phyloP scores from a whole-genome alignment of 2,329 filamentous ascomycete genomes.

The Phyllosticta ampelicida region DNA sequence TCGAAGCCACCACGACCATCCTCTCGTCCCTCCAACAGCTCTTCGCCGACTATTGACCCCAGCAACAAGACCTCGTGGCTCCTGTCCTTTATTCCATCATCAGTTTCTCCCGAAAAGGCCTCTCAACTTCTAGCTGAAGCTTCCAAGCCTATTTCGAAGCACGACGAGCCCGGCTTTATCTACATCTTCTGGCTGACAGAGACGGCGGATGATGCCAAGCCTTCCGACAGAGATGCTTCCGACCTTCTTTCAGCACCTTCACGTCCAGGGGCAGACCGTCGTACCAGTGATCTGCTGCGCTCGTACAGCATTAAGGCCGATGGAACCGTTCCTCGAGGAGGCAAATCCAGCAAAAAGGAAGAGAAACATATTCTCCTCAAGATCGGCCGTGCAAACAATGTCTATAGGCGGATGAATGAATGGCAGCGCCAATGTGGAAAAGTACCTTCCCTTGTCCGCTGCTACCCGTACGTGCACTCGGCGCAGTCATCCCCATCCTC shows the following conservation, averaged over 20 bases:
- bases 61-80: constrained; percentile 30
- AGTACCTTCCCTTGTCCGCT: constrained; percentile 75
- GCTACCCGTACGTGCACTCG: constrained; percentile 65
- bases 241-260: not conserved
- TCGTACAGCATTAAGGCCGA: not conserved
- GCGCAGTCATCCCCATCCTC: constrained; percentile 16
- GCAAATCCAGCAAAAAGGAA: not conserved
- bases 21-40: not conserved
- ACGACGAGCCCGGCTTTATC: constrained; percentile 77
- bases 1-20: constrained; percentile 11
- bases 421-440: constrained; percentile 92
- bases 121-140: constrained; percentile 67
- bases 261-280: constrained; percentile 12
- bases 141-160: constrained; percentile 58
- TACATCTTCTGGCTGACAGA: constrained; percentile 98
- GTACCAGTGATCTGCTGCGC: constrained; percentile 19
- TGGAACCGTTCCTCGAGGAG: not conserved
- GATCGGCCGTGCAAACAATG: constrained; percentile 63
- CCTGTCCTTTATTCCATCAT: constrained; percentile 58
- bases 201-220: constrained; percentile 32
- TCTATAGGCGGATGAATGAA: constrained; percentile 81
- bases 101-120: constrained; percentile 55
- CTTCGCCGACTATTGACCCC: not conserved
- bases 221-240: constrained; percentile 1
- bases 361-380: constrained; percentile 52